phyloP scores from a whole-genome alignment of 2,329 filamentous ascomycete species.

The Epicoccum nigrum region DNA sequence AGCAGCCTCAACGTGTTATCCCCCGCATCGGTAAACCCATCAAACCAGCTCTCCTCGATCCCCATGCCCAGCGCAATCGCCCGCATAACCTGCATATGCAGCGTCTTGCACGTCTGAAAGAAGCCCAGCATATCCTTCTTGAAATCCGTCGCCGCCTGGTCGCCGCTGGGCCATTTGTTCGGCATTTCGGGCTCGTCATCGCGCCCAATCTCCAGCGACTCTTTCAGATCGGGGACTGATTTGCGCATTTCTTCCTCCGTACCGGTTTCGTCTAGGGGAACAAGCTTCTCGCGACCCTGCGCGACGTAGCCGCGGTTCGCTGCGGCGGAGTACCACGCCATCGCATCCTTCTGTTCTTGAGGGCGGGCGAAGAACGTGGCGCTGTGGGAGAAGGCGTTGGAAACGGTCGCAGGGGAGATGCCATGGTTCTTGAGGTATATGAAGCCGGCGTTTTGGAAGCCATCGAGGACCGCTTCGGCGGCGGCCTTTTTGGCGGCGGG shows the following conservation, averaged over 20 bases:
- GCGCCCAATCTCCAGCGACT: conserved; percentile 66
- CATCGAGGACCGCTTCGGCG: conserved; percentile 74
- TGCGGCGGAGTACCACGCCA: conserved; percentile 52
- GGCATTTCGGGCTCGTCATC: conserved; percentile 67
- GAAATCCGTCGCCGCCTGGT: conserved; percentile 65
- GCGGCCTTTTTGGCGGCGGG: conserved; percentile 66
- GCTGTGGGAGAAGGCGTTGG: conserved; percentile 63
- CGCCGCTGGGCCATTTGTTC: conserved; percentile 76
- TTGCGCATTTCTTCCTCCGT: conserved; percentile 46
- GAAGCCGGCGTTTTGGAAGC: conserved; percentile 87
- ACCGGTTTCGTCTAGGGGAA: conserved; percentile 42
- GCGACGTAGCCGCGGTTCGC: conserved; percentile 58
- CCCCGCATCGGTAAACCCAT: conserved; percentile 68
- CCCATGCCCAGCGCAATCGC: conserved; percentile 84
- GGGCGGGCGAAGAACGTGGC: conserved; percentile 49
- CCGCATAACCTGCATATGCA: conserved; percentile 81
- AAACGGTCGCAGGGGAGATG: conserved; percentile 65
- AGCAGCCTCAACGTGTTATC: conserved; percentile 67
- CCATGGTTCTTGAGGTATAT: conserved; percentile 85
- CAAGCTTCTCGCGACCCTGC: conserved; percentile 52
- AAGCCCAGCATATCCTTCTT: conserved; percentile 76
- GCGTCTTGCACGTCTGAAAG: conserved; percentile 71
- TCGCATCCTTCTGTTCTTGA: conserved; percentile 46
- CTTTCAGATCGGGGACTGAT: conserved; percentile 57
- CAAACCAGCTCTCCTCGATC: conserved; percentile 75